Conservation (phyloP, 2,329 filamentous ascomycete species). For the Canariomyces notabilis region DNA sequence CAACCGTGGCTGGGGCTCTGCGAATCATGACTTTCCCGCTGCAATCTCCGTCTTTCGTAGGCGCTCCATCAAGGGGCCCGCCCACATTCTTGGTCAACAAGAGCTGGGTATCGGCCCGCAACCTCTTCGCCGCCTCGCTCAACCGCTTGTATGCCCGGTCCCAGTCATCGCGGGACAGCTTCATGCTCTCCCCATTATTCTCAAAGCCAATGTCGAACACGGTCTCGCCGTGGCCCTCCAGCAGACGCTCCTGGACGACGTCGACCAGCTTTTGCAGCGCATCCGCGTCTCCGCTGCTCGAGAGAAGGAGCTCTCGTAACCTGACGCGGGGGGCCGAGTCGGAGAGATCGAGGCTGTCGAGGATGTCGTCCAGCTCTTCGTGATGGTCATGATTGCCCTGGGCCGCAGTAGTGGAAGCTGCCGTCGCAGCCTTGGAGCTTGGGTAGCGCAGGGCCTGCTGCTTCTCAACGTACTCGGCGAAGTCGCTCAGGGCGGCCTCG, state of each 20-base stretch:
- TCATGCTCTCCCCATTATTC: slow-evolving; percentile 82
- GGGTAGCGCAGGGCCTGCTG: slow-evolving; percentile 74
- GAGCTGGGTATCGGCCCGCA: slow-evolving; percentile 71
- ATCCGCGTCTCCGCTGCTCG: slow-evolving; percentile 46
- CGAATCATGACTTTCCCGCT: slow-evolving; percentile 86
- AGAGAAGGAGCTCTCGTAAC: slow-evolving; percentile 71
- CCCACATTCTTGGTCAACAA: slow-evolving; percentile 89
- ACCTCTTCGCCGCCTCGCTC: slow-evolving; percentile 55
- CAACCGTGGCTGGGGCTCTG: slow-evolving; percentile 64
- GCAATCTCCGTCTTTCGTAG: slow-evolving; percentile 65
- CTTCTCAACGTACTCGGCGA: slow-evolving; percentile 94
- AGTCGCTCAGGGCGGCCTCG: slow-evolving; percentile 88
- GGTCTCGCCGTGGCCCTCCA: slow-evolving; percentile 81
- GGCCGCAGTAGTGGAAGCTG: slow-evolving; percentile 25
- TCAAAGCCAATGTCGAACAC: slow-evolving; percentile 91
- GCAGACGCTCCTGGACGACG: slow-evolving; percentile 63
- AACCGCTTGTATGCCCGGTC: slow-evolving; percentile 63
- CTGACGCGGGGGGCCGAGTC: slow-evolving; percentile 64
- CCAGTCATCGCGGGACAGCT: slow-evolving; percentile 70
- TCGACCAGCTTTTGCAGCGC: slow-evolving; percentile 60
- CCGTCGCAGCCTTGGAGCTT: slow-evolving; percentile 28
- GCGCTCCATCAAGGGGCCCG: slow-evolving; percentile 65
- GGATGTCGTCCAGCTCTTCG: slow-evolving; percentile 83
- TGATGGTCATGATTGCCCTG: slow-evolving; percentile 49
- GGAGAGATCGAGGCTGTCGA: slow-evolving; percentile 77